A percentile compares a stretch with the other conserved stretches of the same genome.
phyloP scores from a whole-genome alignment of 345 rosid species.

The Toxicodendron radicans region DNA sequence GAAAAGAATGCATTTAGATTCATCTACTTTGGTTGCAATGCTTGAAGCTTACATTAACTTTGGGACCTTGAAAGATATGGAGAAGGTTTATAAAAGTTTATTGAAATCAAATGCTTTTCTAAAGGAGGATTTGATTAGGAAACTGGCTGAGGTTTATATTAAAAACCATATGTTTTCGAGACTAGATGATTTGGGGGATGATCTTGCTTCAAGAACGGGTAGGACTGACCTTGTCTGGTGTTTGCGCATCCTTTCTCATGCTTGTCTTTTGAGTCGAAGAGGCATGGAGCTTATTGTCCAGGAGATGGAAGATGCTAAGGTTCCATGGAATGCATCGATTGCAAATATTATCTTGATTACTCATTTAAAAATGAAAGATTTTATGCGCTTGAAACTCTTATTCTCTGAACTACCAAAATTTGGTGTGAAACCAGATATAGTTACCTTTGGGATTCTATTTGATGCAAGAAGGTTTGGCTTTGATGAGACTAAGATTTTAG shows the following conservation, averaged over 20 bases:
- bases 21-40: slow-evolving; percentile 54
- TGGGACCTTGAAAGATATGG: slow-evolving; percentile 62
- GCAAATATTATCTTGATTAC: slow-evolving; percentile 51
- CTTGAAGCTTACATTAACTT: slow-evolving; percentile 63
- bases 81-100: slow-evolving; percentile 39
- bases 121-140: slow-evolving; percentile 55
- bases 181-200: slow-evolving; percentile 49
- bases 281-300: slow-evolving; percentile 52
- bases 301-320: slow-evolving; percentile 54
- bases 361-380: slow-evolving; percentile 57
- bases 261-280: slow-evolving; percentile 56
- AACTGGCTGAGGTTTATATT: slow-evolving; percentile 59
- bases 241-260: slow-evolving; percentile 59
- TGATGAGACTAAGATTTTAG: slow-evolving; percentile 37
- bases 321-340: slow-evolving; percentile 50
- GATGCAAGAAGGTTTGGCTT: slow-evolving; percentile 46
- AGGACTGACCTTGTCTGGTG: slow-evolving; percentile 57
- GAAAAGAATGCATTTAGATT: slow-evolving; percentile 50
- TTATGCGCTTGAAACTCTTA: slow-evolving; percentile 37
- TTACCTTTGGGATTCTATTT: slow-evolving; percentile 58
- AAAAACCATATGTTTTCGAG: slow-evolving; percentile 68
- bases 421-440: slow-evolving; percentile 59
- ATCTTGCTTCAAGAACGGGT: slow-evolving; percentile 44
- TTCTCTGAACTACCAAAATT: slow-evolving; percentile 31
- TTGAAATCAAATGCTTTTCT: slow-evolving; percentile 31